A percentile compares a stretch with the other conserved stretches of the same genome.
These are phyloP conservation scores for Glycine tomentella DNA, from an alignment of 306 rosid species.

Conservation along the genomic window DNA sequence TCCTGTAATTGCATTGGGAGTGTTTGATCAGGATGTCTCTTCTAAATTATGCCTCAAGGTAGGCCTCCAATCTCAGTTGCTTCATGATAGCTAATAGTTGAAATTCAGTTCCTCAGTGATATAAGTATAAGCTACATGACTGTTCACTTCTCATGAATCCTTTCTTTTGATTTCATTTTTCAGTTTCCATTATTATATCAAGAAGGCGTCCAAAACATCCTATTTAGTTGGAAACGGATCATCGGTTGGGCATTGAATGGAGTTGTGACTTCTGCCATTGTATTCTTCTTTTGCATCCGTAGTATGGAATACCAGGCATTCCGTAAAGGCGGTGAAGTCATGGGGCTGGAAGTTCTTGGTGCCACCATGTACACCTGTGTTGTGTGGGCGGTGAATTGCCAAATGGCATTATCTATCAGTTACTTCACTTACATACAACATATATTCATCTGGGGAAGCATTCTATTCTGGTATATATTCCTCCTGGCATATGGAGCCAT, in stretches of 20 bases:
- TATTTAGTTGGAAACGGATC: slow-evolving; percentile 89
- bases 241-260: slow-evolving; percentile 84
- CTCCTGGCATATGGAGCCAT: slow-evolving; percentile 90
- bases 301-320: slow-evolving; percentile 79
- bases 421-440: slow-evolving; percentile 92
- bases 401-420: slow-evolving; percentile 87
- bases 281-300: slow-evolving; percentile 78
- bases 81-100: slow-evolving; percentile 11
- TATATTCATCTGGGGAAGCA: slow-evolving; percentile 93
- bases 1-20: slow-evolving; percentile 97
- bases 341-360: slow-evolving; percentile 70
- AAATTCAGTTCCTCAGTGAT: slow-evolving; percentile 9
- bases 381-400: slow-evolving; percentile 95
- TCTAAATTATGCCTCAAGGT: slow-evolving; percentile 85
- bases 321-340: slow-evolving; percentile 81
- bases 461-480: slow-evolving; percentile 80
- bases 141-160: slow-evolving; percentile 35
- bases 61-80: slow-evolving; percentile 28
- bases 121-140: neutral
- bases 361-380: slow-evolving; percentile 88
- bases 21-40: slow-evolving; percentile 92
- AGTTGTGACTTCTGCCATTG: slow-evolving; percentile 57
- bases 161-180: slow-evolving; percentile 38
- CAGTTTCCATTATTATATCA: slow-evolving; percentile 94
- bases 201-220: slow-evolving; percentile 90